These are phyloP conservation scores for Cutaneotrichosporon sp. DNA, from an alignment of 1,284 basidiomycete genomes.

Conservation along the genomic window DNA sequence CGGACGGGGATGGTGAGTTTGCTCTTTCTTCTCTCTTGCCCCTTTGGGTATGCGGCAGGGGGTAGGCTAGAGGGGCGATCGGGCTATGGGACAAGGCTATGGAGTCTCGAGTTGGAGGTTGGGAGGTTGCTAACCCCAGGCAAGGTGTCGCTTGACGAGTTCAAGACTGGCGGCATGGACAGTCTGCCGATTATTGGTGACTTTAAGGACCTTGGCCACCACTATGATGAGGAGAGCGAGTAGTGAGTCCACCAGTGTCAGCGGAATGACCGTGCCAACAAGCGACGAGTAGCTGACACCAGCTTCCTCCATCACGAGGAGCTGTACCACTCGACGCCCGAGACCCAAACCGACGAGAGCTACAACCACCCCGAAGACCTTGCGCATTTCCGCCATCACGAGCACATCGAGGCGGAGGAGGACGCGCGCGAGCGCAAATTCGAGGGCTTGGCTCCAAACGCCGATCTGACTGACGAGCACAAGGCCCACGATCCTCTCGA, in stretches of 20 bases:
- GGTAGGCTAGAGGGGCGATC: background rate
- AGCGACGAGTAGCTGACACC: background rate
- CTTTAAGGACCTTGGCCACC: constrained; percentile 80
- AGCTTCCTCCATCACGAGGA: constrained; percentile 90
- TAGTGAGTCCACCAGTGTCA: constrained; percentile 46
- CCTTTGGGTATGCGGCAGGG: too few relatives aligned
- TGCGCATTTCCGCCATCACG: constrained; percentile 63
- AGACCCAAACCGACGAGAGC: constrained; percentile 92
- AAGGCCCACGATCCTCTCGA: constrained; percentile 46
- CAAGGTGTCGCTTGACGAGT: constrained; percentile 73
- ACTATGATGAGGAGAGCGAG: constrained; percentile 56
- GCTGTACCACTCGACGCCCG: constrained; percentile 88
- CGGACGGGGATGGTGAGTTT: constrained; percentile 64
- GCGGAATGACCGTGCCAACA: background rate
- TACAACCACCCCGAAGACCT: constrained; percentile 81
- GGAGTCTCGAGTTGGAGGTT: too few relatives aligned
- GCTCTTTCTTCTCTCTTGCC: too few relatives aligned
- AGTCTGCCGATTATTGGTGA: constrained; percentile 82
- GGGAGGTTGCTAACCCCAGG: constrained; percentile 46
- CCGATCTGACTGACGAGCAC: constrained; percentile 46
- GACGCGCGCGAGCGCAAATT: constrained; percentile 57
- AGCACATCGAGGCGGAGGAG: constrained; percentile 76
- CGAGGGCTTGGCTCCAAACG: constrained; percentile 42
- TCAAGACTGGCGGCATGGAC: constrained; percentile 70
- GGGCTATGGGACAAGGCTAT: background rate